Evolutionary conservation across 257 asterid genomes (phyloP).

Genomic region (Nicotiana obtusifolia): DNA sequence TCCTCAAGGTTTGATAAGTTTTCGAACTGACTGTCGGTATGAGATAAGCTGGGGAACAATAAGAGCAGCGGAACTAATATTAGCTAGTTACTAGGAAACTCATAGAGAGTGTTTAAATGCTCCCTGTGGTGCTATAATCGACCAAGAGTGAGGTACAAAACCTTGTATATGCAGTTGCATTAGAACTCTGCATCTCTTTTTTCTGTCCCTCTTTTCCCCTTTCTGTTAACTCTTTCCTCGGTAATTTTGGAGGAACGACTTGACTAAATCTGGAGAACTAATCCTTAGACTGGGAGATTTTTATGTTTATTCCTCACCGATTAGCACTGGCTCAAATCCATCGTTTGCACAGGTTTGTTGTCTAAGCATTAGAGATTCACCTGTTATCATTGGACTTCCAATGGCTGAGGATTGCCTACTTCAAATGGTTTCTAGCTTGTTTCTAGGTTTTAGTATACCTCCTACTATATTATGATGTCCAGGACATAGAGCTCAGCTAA

Average conservation of each 20-base stretch:
- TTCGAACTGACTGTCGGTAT: background rate
- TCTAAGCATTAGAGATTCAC: background rate
- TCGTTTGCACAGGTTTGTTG: background rate
- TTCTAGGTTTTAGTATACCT: background rate
- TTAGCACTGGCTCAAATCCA: background rate
- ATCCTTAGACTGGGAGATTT: background rate
- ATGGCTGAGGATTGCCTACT: background rate
- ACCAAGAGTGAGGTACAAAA: background rate
- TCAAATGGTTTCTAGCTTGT: background rate
- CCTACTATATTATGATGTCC: background rate
- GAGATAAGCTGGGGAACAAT: background rate
- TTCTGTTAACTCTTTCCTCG: background rate
- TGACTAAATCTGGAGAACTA: background rate
- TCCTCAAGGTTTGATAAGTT: background rate
- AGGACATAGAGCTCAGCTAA: background rate
- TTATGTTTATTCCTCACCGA: background rate
- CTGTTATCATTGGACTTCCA: background rate
- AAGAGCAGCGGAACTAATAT: background rate
- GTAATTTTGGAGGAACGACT: background rate
- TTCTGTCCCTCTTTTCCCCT: background rate
- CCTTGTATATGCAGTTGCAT: background rate
- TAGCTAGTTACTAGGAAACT: background rate
- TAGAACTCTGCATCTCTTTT: background rate
- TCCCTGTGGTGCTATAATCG: background rate
- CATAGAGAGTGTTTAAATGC: background rate